Evolutionary conservation across 768 basidiomycete species (phyloP).

Genomic region (Tricholoma sp.): DNA sequence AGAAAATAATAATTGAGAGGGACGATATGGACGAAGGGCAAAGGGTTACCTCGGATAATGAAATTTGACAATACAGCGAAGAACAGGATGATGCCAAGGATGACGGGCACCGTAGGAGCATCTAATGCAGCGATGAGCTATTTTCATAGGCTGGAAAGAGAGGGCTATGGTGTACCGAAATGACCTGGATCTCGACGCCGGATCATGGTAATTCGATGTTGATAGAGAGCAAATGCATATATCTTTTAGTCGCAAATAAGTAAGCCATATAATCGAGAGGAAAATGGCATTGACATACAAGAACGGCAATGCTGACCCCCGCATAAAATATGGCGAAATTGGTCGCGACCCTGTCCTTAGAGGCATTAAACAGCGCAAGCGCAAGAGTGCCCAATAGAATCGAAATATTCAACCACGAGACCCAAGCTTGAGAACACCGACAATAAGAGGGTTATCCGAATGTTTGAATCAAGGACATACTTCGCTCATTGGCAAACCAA

Average conservation of each 20-base stretch:
- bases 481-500: constrained; percentile 96
- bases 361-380: constrained; percentile 85
- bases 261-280: neutral
- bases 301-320: constrained; percentile 61
- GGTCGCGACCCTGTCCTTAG: constrained; percentile 63
- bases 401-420: constrained; percentile 85
- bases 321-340: constrained; percentile 84
- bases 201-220: constrained; percentile 87
- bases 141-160: neutral
- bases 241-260: constrained; percentile 36
- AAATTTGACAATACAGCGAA: constrained; percentile 87
- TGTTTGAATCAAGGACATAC: constrained; percentile 35
- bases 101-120: constrained; percentile 72
- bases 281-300: constrained; percentile 38
- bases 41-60: constrained; percentile 66
- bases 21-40: constrained; percentile 1
- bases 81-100: constrained; percentile 82
- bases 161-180: constrained; percentile 60
- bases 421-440: constrained; percentile 58
- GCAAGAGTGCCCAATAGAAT: constrained; percentile 82
- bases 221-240: constrained; percentile 85
- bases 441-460: neutral
- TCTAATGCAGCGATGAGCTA: constrained; percentile 40
- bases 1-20: constrained; percentile 4
- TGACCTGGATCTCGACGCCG: constrained; percentile 81